phyloP scores from a whole-genome alignment of 768 basidiomycete genomes.

The Lentinula lateritia region DNA sequence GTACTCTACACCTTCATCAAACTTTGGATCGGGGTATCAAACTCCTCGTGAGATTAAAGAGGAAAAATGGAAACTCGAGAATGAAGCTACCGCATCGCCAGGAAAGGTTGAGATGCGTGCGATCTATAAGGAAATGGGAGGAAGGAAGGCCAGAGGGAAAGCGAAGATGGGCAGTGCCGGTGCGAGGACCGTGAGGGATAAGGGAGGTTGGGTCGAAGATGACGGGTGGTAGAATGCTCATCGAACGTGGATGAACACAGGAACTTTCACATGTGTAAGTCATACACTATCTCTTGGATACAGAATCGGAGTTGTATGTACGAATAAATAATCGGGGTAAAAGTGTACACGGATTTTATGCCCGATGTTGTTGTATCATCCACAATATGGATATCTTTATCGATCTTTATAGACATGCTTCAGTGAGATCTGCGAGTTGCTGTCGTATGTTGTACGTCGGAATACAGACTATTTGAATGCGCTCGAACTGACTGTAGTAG shows the following conservation, averaged over 20 bases:
- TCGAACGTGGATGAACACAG: not conserved
- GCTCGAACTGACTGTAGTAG: no score
- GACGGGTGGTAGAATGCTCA: not conserved
- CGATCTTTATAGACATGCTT: no score
- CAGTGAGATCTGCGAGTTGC: no score
- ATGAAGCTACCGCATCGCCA: slow-evolving; percentile 47
- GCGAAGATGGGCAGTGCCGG: slow-evolving; percentile 63
- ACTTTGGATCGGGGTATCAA: slow-evolving; percentile 53
- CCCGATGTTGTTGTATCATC: no score
- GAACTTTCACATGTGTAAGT: not conserved
- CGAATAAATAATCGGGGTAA: no score
- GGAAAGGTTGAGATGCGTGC: slow-evolving; percentile 84
- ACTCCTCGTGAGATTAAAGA: slow-evolving; percentile 77
- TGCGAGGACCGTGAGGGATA: slow-evolving; percentile 48
- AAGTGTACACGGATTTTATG: no score
- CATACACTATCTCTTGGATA: no score
- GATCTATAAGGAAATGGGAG: slow-evolving; percentile 87
- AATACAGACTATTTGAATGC: no score
- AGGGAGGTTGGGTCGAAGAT: slow-evolving; percentile 62
- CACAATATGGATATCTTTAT: no score
- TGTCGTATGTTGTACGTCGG: no score
- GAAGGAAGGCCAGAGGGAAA: slow-evolving; percentile 75
- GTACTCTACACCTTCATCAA: slow-evolving; percentile 39
- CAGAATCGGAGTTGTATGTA: no score
- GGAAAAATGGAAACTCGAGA: slow-evolving; percentile 63